A percentile compares a stretch with the other conserved stretches of the same genome.
Conservation (phyloP, 2,329 filamentous ascomycete species). For the Pseudogymnoascus sp. region DNA sequence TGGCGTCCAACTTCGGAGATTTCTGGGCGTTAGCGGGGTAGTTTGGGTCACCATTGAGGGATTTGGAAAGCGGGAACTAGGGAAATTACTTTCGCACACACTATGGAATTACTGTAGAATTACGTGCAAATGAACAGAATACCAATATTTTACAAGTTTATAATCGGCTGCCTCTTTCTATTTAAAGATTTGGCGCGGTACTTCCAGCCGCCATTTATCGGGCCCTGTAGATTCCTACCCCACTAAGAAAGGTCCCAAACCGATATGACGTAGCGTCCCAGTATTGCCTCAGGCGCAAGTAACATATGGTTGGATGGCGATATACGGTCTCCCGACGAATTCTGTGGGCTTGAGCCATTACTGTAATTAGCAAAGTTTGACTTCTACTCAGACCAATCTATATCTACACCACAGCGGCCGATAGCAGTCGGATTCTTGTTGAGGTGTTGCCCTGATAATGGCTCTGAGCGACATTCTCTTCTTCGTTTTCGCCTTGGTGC, state of each 20-base stretch:
- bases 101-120: not conserved
- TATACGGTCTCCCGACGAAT: not conserved
- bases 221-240: conserved; percentile 2
- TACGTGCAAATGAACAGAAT: not conserved
- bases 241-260: conserved; percentile 3
- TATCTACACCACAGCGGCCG: not conserved
- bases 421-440: not conserved
- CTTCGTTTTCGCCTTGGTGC: conserved; percentile 12
- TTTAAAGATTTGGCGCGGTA: not conserved
- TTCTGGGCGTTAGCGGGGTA: not conserved
- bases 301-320: conserved; percentile 1
- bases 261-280: not conserved
- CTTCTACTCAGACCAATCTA: not conserved
- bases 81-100: not conserved
- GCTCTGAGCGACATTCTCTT: not conserved
- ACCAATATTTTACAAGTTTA: not conserved
- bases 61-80: not conserved
- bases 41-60: not conserved
- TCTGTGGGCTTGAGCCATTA: not conserved
- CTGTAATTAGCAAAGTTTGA: conserved; percentile 3
- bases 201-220: not conserved
- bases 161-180: not conserved
- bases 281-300: conserved; percentile 4
- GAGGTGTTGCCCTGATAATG: not conserved
- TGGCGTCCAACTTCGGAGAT: not conserved